Percentiles rank a stretch among this genome's conserved stretches.
phyloP scores from a whole-genome alignment of 495 filamentous ascomycete species.

The Penicillium daleae region DNA sequence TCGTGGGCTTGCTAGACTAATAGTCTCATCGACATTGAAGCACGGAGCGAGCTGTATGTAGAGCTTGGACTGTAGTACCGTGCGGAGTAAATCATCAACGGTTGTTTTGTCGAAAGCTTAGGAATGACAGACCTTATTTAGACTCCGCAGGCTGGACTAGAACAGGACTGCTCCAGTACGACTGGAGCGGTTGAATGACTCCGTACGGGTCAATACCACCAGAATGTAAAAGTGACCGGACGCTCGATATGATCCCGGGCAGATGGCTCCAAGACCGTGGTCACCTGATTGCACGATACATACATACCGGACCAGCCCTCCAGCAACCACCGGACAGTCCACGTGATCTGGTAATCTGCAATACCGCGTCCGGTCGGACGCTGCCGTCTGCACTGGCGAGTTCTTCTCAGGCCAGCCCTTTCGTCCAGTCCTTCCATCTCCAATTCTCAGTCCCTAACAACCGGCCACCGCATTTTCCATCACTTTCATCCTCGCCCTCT shows the following conservation, averaged over 20 bases:
- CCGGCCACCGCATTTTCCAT: neutral
- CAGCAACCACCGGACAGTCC: neutral
- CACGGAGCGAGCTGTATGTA: neutral
- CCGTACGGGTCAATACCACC: neutral
- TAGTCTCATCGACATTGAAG: too few relatives aligned
- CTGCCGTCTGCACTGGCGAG: neutral
- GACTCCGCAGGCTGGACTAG: neutral
- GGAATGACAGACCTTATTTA: neutral
- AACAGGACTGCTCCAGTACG: too few relatives aligned
- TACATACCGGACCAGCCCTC: neutral
- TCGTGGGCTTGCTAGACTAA: too few relatives aligned
- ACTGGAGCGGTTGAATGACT: neutral
- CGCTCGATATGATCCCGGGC: neutral
- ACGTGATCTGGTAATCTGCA: slow-evolving; percentile 10
- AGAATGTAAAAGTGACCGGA: neutral
- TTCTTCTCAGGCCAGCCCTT: neutral
- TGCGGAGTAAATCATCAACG: neutral
- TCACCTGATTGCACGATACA: neutral
- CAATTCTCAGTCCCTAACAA: neutral
- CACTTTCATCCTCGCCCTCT: neutral
- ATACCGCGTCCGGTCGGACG: neutral
- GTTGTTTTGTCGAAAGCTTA: neutral
- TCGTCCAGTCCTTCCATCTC: neutral
- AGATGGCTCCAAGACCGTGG: neutral
- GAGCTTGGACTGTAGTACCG: neutral